Evolutionary conservation across 257 asterid species (phyloP).

Genomic region (Nicotiana otophora): DNA sequence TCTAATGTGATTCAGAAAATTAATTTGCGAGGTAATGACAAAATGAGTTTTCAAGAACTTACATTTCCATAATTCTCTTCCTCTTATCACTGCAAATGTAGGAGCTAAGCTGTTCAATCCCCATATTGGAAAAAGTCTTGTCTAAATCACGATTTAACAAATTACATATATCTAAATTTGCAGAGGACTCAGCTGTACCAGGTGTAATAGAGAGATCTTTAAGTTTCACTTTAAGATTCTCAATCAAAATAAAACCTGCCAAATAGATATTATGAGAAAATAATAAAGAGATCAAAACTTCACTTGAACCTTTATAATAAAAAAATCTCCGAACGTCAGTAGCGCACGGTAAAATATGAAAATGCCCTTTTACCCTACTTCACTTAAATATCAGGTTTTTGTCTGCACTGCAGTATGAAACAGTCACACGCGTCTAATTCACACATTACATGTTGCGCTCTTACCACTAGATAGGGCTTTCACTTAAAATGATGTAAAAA

Average conservation of each 20-base stretch:
- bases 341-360: no score
- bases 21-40: not conserved
- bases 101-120: conserved; percentile 36
- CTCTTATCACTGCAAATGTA: conserved; percentile 36
- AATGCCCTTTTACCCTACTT: no score
- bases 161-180: conserved; percentile 19
- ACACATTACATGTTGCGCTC: no score
- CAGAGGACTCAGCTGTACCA: not conserved
- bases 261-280: not conserved
- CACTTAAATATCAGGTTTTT: no score
- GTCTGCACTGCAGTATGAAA: no score
- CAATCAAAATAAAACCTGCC: conserved; percentile 42
- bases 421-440: no score
- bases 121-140: conserved; percentile 34
- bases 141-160: conserved; percentile 27
- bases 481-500: no score
- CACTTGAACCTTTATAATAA: not conserved
- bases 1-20: not conserved
- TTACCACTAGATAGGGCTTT: no score
- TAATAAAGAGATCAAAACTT: not conserved
- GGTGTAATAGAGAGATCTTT: conserved; percentile 27
- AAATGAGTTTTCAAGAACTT: conserved; percentile 21
- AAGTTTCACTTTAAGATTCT: conserved; percentile 39
- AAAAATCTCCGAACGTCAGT: no score
- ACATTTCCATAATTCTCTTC: conserved; percentile 44